Conservation (phyloP, 805 yeast genomes). For the Wickerhamomyces bovis region DNA sequence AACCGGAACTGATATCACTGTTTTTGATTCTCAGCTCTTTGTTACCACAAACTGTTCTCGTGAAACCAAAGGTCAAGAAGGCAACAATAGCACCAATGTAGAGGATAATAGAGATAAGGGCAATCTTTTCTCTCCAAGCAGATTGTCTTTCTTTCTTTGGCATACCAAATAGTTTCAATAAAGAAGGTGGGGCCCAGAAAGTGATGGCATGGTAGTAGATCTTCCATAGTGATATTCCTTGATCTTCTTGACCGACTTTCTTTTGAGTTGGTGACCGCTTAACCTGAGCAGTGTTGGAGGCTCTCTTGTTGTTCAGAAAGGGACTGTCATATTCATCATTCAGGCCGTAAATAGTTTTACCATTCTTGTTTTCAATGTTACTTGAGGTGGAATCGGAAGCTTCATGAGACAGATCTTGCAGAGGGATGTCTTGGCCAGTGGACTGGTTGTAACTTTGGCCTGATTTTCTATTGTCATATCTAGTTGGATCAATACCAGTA, state of each 20-base stretch:
- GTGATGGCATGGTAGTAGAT: constrained; percentile 75
- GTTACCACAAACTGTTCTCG: constrained; percentile 68
- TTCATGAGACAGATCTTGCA: constrained; percentile 15
- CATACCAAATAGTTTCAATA: constrained; percentile 70
- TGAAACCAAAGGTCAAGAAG: constrained; percentile 84
- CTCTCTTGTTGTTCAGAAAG: constrained; percentile 8
- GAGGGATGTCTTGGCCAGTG: constrained; percentile 15
- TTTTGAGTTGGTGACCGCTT: not conserved
- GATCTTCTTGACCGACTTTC: constrained; percentile 4
- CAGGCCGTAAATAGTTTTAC: constrained; percentile 50
- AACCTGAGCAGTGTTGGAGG: not conserved
- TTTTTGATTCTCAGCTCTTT: constrained; percentile 45
- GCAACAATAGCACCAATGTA: constrained; percentile 75
- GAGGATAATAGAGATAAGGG: constrained; percentile 67
- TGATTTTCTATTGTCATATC: constrained; percentile 9
- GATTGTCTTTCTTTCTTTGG: constrained; percentile 73
- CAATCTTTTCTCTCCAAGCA: constrained; percentile 98
- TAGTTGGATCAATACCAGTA: constrained; percentile 63
- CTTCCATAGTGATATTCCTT: constrained; percentile 54
- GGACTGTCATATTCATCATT: constrained; percentile 47
- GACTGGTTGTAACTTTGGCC: constrained; percentile 13
- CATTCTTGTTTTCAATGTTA: constrained; percentile 23
- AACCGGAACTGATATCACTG: constrained; percentile 52
- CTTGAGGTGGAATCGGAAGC: not conserved
- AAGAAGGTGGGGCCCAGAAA: constrained; percentile 85